Conservation (phyloP, 2,329 filamentous ascomycete genomes). For the Epichloe brachyelytri region DNA sequence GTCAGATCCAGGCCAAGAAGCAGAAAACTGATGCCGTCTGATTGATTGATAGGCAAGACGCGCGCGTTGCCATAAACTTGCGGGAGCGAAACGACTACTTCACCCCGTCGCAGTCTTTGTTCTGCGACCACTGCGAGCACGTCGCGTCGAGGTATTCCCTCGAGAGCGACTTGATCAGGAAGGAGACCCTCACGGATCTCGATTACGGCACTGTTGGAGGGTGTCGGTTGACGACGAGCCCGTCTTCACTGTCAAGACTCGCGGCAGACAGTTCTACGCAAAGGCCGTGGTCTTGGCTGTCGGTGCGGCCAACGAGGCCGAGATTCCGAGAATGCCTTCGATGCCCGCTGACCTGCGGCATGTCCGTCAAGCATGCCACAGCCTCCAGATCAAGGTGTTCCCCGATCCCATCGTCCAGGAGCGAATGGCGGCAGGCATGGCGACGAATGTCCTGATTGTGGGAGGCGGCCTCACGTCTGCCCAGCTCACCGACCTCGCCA, state of each 20-base stretch:
- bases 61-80: conserved; percentile 45
- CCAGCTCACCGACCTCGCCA: conserved; percentile 55
- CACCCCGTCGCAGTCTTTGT: conserved; percentile 48
- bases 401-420: conserved; percentile 37
- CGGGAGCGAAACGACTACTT: conserved; percentile 58
- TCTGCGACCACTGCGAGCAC: conserved; percentile 46
- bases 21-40: background rate
- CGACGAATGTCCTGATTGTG: conserved; percentile 56
- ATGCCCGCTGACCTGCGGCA: conserved; percentile 11
- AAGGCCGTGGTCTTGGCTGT: conserved; percentile 56
- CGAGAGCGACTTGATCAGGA: conserved; percentile 37
- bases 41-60: conserved; percentile 23
- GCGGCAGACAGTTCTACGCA: conserved; percentile 40
- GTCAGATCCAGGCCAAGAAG: background rate
- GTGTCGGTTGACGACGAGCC: conserved; percentile 33
- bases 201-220: conserved; percentile 36
- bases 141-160: conserved; percentile 42
- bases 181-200: conserved; percentile 49
- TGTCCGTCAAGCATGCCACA: conserved; percentile 43
- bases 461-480: conserved; percentile 67
- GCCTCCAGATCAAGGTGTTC: conserved; percentile 47
- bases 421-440: conserved; percentile 35
- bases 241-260: conserved; percentile 52
- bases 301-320: conserved; percentile 51
- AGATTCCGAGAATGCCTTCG: conserved; percentile 27